Evolutionary conservation across 768 basidiomycete species (phyloP).

Genomic region (Tulasnella sp.): DNA sequence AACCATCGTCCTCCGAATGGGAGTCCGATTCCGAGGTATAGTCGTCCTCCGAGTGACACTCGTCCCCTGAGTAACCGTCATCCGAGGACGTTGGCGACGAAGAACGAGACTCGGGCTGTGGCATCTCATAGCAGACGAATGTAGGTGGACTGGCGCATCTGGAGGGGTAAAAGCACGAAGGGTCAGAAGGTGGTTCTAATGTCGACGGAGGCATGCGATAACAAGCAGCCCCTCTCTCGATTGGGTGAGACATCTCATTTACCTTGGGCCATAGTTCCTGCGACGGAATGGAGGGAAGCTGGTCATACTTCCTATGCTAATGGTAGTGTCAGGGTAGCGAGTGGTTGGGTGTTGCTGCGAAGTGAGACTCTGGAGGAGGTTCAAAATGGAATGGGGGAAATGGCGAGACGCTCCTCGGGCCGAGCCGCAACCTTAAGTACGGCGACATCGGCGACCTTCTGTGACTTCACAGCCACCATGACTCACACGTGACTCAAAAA

Average conservation of each 20-base stretch:
- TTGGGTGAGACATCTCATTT: background rate
- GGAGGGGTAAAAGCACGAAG: background rate
- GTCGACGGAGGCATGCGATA: constrained; percentile 1
- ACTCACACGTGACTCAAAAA: constrained; percentile 18
- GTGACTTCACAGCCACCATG: constrained; percentile 9
- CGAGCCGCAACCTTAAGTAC: constrained; percentile 12
- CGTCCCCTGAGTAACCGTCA: constrained; percentile 50
- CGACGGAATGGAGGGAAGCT: constrained; percentile 14
- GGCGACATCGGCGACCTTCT: constrained; percentile 14
- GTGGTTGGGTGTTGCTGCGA: background rate
- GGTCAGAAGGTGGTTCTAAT: constrained; percentile 3
- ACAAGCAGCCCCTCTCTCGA: background rate
- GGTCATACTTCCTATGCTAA: background rate
- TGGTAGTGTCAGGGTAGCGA: background rate
- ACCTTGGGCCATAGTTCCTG: constrained; percentile 27
- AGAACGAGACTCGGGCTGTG: constrained; percentile 23
- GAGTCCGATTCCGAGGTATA: constrained; percentile 52
- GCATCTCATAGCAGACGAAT: constrained; percentile 27
- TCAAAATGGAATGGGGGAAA: constrained; percentile 6
- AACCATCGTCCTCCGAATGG: constrained; percentile 71
- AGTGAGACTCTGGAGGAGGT: background rate
- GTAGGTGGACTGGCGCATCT: constrained; percentile 28
- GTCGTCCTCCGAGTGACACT: constrained; percentile 41
- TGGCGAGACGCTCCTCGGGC: constrained; percentile 1
- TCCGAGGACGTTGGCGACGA: constrained; percentile 24